Base-by-base conservation (phyloP, 345 rosid species). In the Salix brachista region DNA sequence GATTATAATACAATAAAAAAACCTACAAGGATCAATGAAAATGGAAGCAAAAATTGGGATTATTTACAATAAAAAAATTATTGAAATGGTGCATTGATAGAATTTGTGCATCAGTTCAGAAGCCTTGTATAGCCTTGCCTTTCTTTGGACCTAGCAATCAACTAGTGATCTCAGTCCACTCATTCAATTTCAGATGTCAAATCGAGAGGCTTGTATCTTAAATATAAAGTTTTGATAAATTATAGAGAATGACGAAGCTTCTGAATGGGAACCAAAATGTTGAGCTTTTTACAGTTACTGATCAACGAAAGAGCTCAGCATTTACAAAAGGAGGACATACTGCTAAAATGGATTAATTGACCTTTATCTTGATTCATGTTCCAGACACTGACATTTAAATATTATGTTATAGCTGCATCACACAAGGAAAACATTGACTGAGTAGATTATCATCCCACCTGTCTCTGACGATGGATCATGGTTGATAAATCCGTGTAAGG, bases 401-500 rank as follows among this genome's bases (percentile, higher is more conserved):
- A 25, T 25, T 44, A n/a, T 26, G 26, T 72, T 19, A 48, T 16
- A 42, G 17, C 8, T 65, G 7, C 5, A 10, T 30, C 16, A 50
- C 41, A 77, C 30, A 36, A 36, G 26, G 66, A 10, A 23, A 25
- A 26, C 44, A 72, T 44, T 16, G 46, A 46, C 30, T 9, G 17
- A 66, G 42, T 0, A 65, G 62, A 71, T 19, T 74, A 41, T 21
- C 70, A 72, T 60, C 79, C 78, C 83, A 91, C 99, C 88, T 89
- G 91, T 83, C 98, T 90, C 80, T 94, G 98, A 80, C 90, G 89
- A 56, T 91, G 96, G 76, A 96, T 83, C 99, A 94, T 94, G 48
- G 89, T 92, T 42, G 99, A 94, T 77, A 94, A 72, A 87, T 96
- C 91, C 42, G 96, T 96, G 79, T 91, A 96, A 23, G 97, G 97